Conservation (phyloP, 306 rosid species). For the Datisca glomerata region DNA sequence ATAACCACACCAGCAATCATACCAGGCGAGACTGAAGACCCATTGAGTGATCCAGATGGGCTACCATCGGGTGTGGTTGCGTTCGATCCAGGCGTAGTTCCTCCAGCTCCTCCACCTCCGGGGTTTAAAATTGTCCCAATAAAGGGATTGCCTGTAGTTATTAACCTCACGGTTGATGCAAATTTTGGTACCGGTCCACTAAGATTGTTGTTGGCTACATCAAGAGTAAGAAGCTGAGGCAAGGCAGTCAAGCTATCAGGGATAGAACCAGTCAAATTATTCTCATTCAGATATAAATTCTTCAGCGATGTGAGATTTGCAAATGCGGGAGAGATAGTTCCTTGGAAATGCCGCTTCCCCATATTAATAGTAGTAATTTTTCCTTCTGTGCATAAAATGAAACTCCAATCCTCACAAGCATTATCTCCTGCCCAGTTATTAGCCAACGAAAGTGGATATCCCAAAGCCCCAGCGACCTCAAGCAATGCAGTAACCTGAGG, state of each 20-base stretch:
- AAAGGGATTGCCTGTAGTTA: slow-evolving; percentile 24
- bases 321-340: slow-evolving; percentile 50
- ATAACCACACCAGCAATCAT: not conserved
- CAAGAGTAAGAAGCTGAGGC: slow-evolving; percentile 28
- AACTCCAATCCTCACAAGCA: slow-evolving; percentile 33
- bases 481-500: slow-evolving; percentile 29
- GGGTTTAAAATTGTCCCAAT: slow-evolving; percentile 29
- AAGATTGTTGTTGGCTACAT: slow-evolving; percentile 44
- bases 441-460: slow-evolving; percentile 28
- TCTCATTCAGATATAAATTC: slow-evolving; percentile 22
- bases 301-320: slow-evolving; percentile 35
- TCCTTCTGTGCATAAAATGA: slow-evolving; percentile 18
- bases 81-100: slow-evolving; percentile 22
- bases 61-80: slow-evolving; percentile 18
- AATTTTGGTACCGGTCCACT: slow-evolving; percentile 47
- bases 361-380: slow-evolving; percentile 32
- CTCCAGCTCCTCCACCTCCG: slow-evolving; percentile 13
- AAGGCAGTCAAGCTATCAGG: slow-evolving; percentile 26
- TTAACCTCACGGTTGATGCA: slow-evolving; percentile 24
- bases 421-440: slow-evolving; percentile 29
- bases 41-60: slow-evolving; percentile 1
- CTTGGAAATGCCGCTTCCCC: slow-evolving; percentile 19
- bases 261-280: slow-evolving; percentile 38
- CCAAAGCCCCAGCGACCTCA: slow-evolving; percentile 31
- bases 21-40: not conserved